Percentiles rank a stretch among this genome's conserved stretches.
Evolutionary conservation across 352 stramenopile species (phyloP).

Genomic region (Phytophthora brassicae): DNA sequence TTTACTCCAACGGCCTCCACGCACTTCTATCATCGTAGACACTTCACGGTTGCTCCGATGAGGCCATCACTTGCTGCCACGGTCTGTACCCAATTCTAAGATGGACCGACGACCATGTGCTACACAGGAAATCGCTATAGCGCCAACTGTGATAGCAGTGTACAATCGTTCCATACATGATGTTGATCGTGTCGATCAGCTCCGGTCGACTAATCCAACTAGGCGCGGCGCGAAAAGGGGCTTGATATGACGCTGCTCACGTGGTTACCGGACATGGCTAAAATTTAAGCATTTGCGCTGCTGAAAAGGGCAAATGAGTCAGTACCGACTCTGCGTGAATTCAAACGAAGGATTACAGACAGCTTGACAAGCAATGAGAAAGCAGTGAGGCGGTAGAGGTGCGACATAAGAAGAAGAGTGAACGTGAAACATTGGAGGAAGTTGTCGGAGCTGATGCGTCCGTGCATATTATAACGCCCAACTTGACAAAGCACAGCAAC

Average conservation of each 20-base stretch:
- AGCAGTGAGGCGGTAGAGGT: background rate
- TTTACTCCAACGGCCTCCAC: slow-evolving; percentile 11
- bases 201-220: background rate
- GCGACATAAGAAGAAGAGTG: background rate
- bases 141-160: background rate
- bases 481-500: slow-evolving; percentile 3
- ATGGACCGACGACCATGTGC: background rate
- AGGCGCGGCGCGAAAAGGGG: slow-evolving; percentile 4
- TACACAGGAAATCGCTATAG: slow-evolving; percentile 4
- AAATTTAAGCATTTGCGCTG: slow-evolving; percentile 4
- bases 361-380: slow-evolving; percentile 10
- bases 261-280: slow-evolving; percentile 6
- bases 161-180: slow-evolving; percentile 16
- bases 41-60: background rate
- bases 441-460: slow-evolving; percentile 4
- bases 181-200: slow-evolving; percentile 10
- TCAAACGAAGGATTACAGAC: slow-evolving; percentile 8
- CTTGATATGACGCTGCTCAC: slow-evolving; percentile 7
- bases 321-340: background rate
- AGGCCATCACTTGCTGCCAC: background rate
- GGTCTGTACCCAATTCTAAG: slow-evolving; percentile 7
- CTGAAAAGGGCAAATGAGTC: background rate
- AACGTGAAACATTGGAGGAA: slow-evolving; percentile 1
- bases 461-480: slow-evolving; percentile 15
- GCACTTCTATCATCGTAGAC: background rate